Evolutionary conservation across 306 rosid genomes (phyloP).

Genomic region (Carpinus fangiana): DNA sequence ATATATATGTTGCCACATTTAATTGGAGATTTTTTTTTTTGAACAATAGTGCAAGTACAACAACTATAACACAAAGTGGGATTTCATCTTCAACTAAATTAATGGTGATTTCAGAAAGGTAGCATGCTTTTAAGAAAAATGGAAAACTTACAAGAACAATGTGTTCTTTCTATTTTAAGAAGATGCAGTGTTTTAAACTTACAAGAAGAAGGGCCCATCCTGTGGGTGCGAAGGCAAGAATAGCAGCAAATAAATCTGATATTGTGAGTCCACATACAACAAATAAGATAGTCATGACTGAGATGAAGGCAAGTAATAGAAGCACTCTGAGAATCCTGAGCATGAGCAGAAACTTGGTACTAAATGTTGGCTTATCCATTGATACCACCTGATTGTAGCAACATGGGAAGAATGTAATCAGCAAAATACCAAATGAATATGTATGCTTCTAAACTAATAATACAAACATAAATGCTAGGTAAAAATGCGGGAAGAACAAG

Average conservation of each 20-base stretch:
- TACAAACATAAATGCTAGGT: background rate
- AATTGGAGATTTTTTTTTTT: no score
- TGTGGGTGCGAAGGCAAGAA: slow-evolving; percentile 88
- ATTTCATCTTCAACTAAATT: background rate
- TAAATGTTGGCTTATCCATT: slow-evolving; percentile 87
- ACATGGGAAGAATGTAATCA: slow-evolving; percentile 21
- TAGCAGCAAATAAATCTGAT: slow-evolving; percentile 83
- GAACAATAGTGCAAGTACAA: no score
- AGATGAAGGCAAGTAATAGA: slow-evolving; percentile 82
- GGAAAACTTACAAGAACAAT: background rate
- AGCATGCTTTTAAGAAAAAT: background rate
- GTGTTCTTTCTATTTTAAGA: slow-evolving; percentile 1
- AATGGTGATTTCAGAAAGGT: background rate
- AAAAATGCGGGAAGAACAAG: background rate
- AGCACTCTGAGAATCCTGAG: slow-evolving; percentile 90
- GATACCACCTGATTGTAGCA: slow-evolving; percentile 71
- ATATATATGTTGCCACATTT: no score
- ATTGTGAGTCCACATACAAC: slow-evolving; percentile 81
- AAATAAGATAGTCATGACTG: slow-evolving; percentile 87
- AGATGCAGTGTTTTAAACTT: slow-evolving; percentile 30
- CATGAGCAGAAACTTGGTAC: slow-evolving; percentile 90
- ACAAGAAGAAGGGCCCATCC: slow-evolving; percentile 95
- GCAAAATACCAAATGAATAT: slow-evolving; percentile 18
- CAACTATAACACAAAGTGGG: no score
- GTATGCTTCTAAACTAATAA: background rate